phyloP scores from a whole-genome alignment of 2,329 filamentous ascomycete genomes.

The Colletotrichum agaves region DNA sequence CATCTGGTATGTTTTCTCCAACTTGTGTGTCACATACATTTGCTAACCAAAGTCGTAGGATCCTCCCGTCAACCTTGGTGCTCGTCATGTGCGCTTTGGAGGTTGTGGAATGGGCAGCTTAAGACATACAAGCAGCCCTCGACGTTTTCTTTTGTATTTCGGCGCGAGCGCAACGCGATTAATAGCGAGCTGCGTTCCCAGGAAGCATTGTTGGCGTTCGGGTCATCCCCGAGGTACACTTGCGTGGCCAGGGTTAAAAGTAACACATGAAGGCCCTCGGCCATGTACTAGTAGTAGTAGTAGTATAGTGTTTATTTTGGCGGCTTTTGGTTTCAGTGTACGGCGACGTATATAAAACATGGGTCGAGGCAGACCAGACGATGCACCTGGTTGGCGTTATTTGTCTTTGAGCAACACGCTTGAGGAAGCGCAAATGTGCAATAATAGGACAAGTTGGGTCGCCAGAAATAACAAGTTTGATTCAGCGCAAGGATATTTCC shows the following conservation, averaged over 20 bases:
- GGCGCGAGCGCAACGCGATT: background rate
- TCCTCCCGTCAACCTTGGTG: constrained; percentile 90
- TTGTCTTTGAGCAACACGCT: background rate
- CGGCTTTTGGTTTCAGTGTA: background rate
- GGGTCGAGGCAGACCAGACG: background rate
- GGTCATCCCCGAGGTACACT: constrained; percentile 8
- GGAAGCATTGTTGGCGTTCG: constrained; percentile 4
- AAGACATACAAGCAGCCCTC: constrained; percentile 21
- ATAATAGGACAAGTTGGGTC: background rate
- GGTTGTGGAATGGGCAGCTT: constrained; percentile 85
- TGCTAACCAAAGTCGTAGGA: constrained; percentile 64
- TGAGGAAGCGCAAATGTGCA: background rate
- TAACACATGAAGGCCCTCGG: background rate
- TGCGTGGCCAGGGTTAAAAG: constrained; percentile 1
- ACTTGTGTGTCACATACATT: background rate
- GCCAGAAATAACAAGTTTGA: too few species aligned
- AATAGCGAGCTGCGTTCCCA: background rate
- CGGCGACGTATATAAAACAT: background rate
- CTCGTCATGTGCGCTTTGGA: constrained; percentile 93
- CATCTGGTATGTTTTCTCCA: constrained; percentile 75
- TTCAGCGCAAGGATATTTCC: too few species aligned
- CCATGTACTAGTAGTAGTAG: constrained; percentile 14
- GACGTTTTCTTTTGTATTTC: constrained; percentile 17
- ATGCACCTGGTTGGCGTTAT: background rate
- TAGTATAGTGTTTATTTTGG: background rate